These are phyloP conservation scores for Grigorovia jiainica DNA, from an alignment of 805 yeast genomes.

Conservation along the genomic window DNA sequence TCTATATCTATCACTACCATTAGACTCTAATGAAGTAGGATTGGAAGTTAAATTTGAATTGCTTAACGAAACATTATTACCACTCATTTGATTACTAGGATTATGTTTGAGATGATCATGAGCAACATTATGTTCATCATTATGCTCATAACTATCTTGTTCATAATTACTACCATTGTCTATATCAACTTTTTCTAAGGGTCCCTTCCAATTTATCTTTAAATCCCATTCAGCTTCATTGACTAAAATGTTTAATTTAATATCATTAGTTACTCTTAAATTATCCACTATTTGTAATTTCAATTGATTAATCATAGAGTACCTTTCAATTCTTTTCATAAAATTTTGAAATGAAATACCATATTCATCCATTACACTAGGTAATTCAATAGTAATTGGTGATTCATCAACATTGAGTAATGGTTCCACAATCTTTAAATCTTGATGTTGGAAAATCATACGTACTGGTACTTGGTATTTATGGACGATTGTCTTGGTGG, in stretches of 20 bases:
- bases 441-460: conserved; percentile 46
- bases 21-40: background rate
- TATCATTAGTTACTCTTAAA: background rate
- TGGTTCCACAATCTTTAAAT: conserved; percentile 53
- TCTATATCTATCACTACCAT: background rate
- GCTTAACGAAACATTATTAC: too few species aligned
- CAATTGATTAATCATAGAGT: conserved; percentile 42
- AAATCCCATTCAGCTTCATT: conserved; percentile 28
- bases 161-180: background rate
- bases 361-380: conserved; percentile 23
- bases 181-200: conserved; percentile 11
- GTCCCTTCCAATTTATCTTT: conserved; percentile 29
- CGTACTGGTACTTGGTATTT: conserved; percentile 65
- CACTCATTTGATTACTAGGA: too few species aligned
- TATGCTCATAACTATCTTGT: background rate
- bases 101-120: background rate
- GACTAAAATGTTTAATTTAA: conserved; percentile 18
- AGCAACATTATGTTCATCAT: background rate
- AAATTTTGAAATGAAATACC: conserved; percentile 39
- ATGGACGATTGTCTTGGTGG: conserved; percentile 40
- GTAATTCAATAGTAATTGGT: conserved; percentile 37
- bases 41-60: background rate
- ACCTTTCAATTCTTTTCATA: conserved; percentile 58
- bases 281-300: conserved; percentile 35
- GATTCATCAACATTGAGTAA: conserved; percentile 30